A percentile compares a stretch with the other conserved stretches of the same genome.
phyloP scores from a whole-genome alignment of 1,284 basidiomycete genomes.

The Malassezia globosa region DNA sequence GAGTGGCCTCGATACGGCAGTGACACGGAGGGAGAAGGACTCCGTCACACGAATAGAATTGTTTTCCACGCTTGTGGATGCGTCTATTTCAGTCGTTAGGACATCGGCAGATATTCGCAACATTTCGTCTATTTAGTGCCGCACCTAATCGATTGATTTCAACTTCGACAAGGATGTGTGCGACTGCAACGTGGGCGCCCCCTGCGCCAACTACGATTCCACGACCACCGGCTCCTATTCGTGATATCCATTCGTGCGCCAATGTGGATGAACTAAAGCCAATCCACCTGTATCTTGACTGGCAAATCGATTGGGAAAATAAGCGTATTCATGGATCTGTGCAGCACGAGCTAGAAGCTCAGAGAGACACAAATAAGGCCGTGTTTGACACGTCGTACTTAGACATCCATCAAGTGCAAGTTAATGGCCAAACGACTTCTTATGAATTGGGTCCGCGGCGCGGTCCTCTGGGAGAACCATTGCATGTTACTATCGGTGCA shows the following conservation, averaged over 20 bases:
- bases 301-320: conserved; percentile 67
- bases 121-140: background rate
- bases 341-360: conserved; percentile 57
- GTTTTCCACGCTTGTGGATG: too few relatives aligned
- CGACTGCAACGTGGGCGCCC: conserved; percentile 30
- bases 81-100: background rate
- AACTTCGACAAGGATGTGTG: conserved; percentile 7
- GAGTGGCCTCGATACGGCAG: too few relatives aligned
- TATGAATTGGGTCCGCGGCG: conserved; percentile 51
- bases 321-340: conserved; percentile 63
- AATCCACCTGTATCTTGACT: conserved; percentile 55
- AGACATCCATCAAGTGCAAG: conserved; percentile 55
- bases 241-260: conserved; percentile 37
- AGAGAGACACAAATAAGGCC: conserved; percentile 57
- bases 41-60: too few relatives aligned
- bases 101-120: background rate
- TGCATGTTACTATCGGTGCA: conserved; percentile 47
- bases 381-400: conserved; percentile 72
- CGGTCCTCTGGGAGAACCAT: conserved; percentile 48
- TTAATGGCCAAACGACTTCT: conserved; percentile 50
- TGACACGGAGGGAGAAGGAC: too few relatives aligned
- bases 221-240: conserved; percentile 24
- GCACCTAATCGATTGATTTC: background rate
- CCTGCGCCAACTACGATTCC: conserved; percentile 35
- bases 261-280: conserved; percentile 35